These are phyloP conservation scores for Fimicolochytrium jonesii DNA, from an alignment of 192 early-diverging fungal species.

Conservation along the genomic window DNA sequence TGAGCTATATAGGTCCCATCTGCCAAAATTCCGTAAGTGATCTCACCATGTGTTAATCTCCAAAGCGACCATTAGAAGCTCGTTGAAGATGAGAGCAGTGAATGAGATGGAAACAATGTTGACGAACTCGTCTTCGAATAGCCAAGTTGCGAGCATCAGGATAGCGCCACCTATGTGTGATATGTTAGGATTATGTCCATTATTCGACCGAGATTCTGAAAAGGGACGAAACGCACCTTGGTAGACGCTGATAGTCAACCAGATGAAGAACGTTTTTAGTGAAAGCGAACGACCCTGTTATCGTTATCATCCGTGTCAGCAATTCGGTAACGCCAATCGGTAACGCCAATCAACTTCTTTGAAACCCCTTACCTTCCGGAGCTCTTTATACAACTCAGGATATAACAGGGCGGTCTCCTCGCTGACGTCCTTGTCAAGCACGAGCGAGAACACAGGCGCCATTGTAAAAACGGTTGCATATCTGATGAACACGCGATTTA, in stretches of 20 bases:
- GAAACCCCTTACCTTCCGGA: slow-evolving; percentile 79
- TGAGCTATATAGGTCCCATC: neutral
- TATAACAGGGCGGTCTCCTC: slow-evolving; percentile 88
- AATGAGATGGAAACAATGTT: slow-evolving; percentile 94
- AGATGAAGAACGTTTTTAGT: slow-evolving; percentile 89
- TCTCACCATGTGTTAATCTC: slow-evolving; percentile 88
- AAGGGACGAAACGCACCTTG: slow-evolving; percentile 51
- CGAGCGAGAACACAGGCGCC: slow-evolving; percentile 93
- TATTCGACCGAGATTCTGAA: neutral
- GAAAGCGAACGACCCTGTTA: slow-evolving; percentile 80
- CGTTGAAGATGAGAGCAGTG: slow-evolving; percentile 90
- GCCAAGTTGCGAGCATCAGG: slow-evolving; percentile 89
- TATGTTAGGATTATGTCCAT: no score
- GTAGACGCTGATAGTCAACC: slow-evolving; percentile 92
- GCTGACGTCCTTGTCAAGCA: slow-evolving; percentile 83
- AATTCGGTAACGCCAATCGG: neutral
- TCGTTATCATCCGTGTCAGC: neutral
- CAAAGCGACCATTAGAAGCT: slow-evolving; percentile 91
- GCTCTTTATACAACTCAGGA: slow-evolving; percentile 90
- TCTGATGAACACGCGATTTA: slow-evolving; percentile 64
- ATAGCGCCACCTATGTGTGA: slow-evolving; percentile 64
- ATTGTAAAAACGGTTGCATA: slow-evolving; percentile 97
- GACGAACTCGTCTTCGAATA: slow-evolving; percentile 95
- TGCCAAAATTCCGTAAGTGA: no score
- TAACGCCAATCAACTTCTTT: neutral